Percentiles rank a stretch among this genome's conserved stretches.
These are phyloP conservation scores for Ambrosia hybrid DNA, from an alignment of 140 eudicot species.

Conservation along the genomic window DNA sequence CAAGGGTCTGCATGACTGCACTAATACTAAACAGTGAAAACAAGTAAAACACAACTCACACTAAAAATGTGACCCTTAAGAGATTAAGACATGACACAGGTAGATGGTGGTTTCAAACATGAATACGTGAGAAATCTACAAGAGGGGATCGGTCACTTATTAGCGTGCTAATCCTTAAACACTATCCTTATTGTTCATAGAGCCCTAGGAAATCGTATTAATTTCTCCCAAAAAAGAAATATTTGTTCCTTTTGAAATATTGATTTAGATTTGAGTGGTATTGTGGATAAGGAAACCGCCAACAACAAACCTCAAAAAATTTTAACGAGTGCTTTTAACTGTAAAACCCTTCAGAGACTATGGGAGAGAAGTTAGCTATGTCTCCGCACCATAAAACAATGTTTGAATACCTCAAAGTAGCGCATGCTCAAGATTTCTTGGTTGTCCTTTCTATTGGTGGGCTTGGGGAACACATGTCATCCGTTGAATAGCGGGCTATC, in stretches of 20 bases:
- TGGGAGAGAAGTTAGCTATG: too few species aligned
- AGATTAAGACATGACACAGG: not conserved
- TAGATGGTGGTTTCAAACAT: not conserved
- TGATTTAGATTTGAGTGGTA: too few species aligned
- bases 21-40: not conserved
- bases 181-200: not conserved
- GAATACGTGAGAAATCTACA: not conserved
- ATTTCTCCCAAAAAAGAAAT: not conserved
- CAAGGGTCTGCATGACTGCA: not conserved
- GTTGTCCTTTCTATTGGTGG: too few species aligned
- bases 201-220: constrained; percentile 8
- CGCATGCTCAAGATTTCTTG: too few species aligned
- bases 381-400: too few species aligned
- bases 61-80: not conserved
- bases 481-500: too few species aligned
- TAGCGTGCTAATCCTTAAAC: not conserved
- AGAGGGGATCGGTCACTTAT: not conserved
- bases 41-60: not conserved
- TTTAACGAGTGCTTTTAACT: too few species aligned
- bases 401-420: too few species aligned
- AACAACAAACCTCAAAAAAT: too few species aligned
- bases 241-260: constrained; percentile 6
- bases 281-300: too few species aligned
- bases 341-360: too few species aligned
- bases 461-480: too few species aligned